A percentile compares a stretch with the other conserved stretches of the same genome.
phyloP scores from a whole-genome alignment of 345 rosid species.

The Rhodamnia rubescens region DNA sequence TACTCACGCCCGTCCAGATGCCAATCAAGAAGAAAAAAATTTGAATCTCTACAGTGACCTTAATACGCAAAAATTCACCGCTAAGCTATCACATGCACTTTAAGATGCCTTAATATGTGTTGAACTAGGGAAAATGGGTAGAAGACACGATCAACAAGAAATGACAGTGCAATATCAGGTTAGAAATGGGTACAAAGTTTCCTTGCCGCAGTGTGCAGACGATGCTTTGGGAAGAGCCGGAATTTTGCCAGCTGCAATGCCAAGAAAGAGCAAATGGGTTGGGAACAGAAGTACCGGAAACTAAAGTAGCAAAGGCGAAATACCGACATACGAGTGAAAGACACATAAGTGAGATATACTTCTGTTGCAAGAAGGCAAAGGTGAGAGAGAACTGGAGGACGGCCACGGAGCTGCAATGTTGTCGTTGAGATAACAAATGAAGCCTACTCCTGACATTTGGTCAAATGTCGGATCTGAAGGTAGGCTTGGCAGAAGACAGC shows the following conservation, averaged over 20 bases:
- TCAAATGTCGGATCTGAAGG: slow-evolving; percentile 46
- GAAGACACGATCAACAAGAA: neutral
- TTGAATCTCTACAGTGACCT: neutral
- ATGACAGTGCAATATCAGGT: neutral
- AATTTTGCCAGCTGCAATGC: too few species aligned
- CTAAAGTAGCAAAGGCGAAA: too few species aligned
- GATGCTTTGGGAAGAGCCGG: too few species aligned
- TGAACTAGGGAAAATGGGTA: neutral
- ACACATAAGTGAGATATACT: slow-evolving; percentile 9
- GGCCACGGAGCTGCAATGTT: slow-evolving; percentile 56
- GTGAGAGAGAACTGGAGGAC: slow-evolving; percentile 17
- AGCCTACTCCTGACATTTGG: too few species aligned
- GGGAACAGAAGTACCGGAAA: too few species aligned
- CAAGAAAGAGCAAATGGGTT: too few species aligned
- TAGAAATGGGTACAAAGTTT: neutral
- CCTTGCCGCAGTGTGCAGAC: too few species aligned
- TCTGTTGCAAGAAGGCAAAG: slow-evolving; percentile 36
- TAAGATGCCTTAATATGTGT: neutral
- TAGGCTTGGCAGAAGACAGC: too few species aligned
- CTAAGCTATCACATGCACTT: neutral
- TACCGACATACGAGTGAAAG: neutral
- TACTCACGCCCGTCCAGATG: neutral
- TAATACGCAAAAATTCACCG: too few species aligned
- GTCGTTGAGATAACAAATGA: slow-evolving; percentile 55
- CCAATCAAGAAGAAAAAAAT: neutral